phyloP scores from a whole-genome alignment of 164 flowering plant genomes.

The Magnolia sinica region DNA sequence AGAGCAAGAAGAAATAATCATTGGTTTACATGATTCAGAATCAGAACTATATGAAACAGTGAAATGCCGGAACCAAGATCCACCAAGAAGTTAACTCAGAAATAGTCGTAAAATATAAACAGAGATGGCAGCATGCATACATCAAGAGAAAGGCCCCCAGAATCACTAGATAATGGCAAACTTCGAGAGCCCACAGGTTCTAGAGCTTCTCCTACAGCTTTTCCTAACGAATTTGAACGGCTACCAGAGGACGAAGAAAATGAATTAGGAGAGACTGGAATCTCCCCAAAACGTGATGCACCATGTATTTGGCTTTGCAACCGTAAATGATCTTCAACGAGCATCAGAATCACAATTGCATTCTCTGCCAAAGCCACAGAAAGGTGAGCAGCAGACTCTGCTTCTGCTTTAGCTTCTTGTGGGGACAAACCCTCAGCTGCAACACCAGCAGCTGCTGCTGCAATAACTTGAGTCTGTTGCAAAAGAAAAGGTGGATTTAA shows the following conservation, averaged over 20 bases:
- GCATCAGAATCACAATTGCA: conserved; percentile 95
- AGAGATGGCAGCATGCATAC: conserved; percentile 42
- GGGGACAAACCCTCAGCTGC: conserved; percentile 96
- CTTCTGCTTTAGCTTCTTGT: conserved; percentile 73
- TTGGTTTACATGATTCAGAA: neutral
- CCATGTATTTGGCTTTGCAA: conserved; percentile 77
- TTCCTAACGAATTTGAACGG: conserved; percentile 33
- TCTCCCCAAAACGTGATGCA: conserved; percentile 39
- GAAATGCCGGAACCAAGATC: neutral
- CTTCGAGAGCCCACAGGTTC: conserved; percentile 39
- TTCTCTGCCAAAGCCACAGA: conserved; percentile 98
- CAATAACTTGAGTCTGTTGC: conserved; percentile 96
- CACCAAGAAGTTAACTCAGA: neutral
- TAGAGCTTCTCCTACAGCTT: conserved; percentile 37
- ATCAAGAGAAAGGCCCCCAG: conserved; percentile 83
- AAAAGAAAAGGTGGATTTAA: conserved; percentile 34
- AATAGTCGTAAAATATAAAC: neutral
- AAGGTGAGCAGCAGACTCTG: conserved; percentile 94
- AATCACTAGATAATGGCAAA: conserved; percentile 45
- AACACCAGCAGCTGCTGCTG: conserved; percentile 99
- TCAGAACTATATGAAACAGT: neutral
- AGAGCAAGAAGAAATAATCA: neutral
- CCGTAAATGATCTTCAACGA: conserved; percentile 97
- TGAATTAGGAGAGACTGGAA: conserved; percentile 54
- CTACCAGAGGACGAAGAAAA: conserved; percentile 39